phyloP scores from a whole-genome alignment of 208 protist species.

The Phytomonas serpens region DNA sequence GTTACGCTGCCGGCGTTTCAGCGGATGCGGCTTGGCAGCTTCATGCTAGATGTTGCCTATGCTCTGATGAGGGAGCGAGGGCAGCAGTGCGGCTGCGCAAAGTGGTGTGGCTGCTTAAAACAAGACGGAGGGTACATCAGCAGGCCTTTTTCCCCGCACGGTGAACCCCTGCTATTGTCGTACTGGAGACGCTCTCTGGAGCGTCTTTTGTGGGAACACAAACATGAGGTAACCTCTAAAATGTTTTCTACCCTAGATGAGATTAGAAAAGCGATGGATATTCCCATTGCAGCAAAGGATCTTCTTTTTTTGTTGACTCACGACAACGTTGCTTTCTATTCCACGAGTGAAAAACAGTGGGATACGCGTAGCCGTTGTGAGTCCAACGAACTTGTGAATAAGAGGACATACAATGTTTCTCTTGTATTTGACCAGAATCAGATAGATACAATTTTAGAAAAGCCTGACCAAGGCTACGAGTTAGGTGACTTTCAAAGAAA shows the following conservation, averaged over 20 bases:
- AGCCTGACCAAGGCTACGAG: constrained; percentile 2
- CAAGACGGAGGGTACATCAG: constrained; percentile 35
- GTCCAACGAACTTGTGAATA: neutral
- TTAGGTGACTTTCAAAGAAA: constrained; percentile 7
- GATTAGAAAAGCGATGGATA: constrained; percentile 18
- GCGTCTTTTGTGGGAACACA: constrained; percentile 13
- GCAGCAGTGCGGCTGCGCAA: constrained; percentile 30
- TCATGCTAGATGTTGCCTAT: constrained; percentile 62
- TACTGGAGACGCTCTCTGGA: constrained; percentile 47
- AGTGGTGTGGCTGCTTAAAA: constrained; percentile 25
- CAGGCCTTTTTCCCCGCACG: constrained; percentile 61
- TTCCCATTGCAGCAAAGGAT: constrained; percentile 29
- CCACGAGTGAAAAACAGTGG: constrained; percentile 5
- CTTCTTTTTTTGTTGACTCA: constrained; percentile 23
- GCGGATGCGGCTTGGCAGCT: constrained; percentile 30
- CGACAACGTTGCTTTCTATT: constrained; percentile 25
- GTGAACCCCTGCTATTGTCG: constrained; percentile 45
- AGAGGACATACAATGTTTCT: constrained; percentile 2
- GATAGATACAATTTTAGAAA: neutral
- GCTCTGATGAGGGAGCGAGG: constrained; percentile 41
- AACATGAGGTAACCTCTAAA: neutral
- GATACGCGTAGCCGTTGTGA: neutral
- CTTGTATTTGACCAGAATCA: constrained; percentile 12
- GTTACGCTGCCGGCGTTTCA: constrained; percentile 63
- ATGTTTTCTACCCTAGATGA: constrained; percentile 15